Evolutionary conservation across 768 basidiomycete genomes (phyloP).

Genomic region (Boletus rufocinnamomeus): DNA sequence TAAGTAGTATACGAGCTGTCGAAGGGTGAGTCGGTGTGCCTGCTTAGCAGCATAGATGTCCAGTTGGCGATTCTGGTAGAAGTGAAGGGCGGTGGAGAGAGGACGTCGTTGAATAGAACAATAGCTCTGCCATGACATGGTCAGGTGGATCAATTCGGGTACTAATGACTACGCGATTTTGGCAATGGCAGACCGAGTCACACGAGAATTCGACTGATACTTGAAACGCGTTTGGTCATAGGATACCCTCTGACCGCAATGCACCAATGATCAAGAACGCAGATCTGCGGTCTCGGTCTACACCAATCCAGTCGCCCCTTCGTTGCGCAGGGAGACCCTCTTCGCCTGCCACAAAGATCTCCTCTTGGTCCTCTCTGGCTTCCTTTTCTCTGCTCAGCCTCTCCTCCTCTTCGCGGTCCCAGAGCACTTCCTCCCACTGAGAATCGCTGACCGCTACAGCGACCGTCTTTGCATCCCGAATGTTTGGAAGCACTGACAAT

Average conservation of each 20-base stretch:
- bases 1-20: slow-evolving; percentile 64
- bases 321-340: slow-evolving; percentile 51
- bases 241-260: slow-evolving; percentile 67
- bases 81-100: slow-evolving; percentile 52
- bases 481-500: slow-evolving; percentile 71
- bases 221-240: slow-evolving; percentile 31
- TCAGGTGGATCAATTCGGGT: slow-evolving; percentile 4
- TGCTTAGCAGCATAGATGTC: slow-evolving; percentile 78
- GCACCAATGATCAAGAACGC: slow-evolving; percentile 81
- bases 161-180: not conserved
- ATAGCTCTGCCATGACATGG: slow-evolving; percentile 30
- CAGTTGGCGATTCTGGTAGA: slow-evolving; percentile 82
- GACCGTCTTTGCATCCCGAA: slow-evolving; percentile 70
- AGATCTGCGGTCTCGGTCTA: slow-evolving; percentile 76
- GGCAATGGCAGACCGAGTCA: slow-evolving; percentile 21
- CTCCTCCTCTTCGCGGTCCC: slow-evolving; percentile 69
- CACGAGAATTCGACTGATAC: not conserved
- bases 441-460: slow-evolving; percentile 77
- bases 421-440: slow-evolving; percentile 81
- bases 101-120: slow-evolving; percentile 21
- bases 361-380: slow-evolving; percentile 38
- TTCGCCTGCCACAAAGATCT: slow-evolving; percentile 64
- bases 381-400: slow-evolving; percentile 29
- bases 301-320: slow-evolving; percentile 73
- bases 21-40: slow-evolving; percentile 69